A percentile compares a stretch with the other conserved stretches of the same genome.
Evolutionary conservation across 208 protist genomes (phyloP).

Genomic region (Leptomonas pyrrhocoris): DNA sequence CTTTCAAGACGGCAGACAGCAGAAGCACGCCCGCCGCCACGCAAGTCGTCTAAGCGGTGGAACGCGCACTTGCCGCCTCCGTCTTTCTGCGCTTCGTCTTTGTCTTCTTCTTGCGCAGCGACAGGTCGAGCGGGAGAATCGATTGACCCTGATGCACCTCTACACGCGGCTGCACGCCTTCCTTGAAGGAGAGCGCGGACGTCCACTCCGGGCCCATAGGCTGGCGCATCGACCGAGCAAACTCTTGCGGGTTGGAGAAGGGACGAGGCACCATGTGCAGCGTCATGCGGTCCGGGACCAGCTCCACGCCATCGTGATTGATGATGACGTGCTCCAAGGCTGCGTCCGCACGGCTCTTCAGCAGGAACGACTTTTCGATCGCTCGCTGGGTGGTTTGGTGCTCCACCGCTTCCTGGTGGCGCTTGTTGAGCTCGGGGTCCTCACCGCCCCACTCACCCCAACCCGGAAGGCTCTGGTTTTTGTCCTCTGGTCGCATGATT

Average conservation of each 20-base stretch:
- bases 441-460: constrained; percentile 94
- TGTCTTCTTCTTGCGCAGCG: constrained; percentile 57
- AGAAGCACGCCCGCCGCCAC: not conserved
- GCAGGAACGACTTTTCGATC: constrained; percentile 78
- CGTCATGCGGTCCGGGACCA: constrained; percentile 88
- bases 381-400: constrained; percentile 56
- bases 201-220: constrained; percentile 91
- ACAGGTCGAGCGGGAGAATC: constrained; percentile 80
- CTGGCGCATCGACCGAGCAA: constrained; percentile 89
- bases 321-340: constrained; percentile 93
- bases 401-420: constrained; percentile 67
- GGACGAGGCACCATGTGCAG: constrained; percentile 92
- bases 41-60: not conserved
- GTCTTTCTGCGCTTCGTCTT: constrained; percentile 85
- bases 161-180: constrained; percentile 80
- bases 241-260: constrained; percentile 91
- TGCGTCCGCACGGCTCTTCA: constrained; percentile 86
- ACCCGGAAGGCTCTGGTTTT: constrained; percentile 85
- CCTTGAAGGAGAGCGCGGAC: constrained; percentile 81
- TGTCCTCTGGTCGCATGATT: constrained; percentile 87
- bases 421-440: constrained; percentile 77
- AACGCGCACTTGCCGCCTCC: constrained; percentile 3
- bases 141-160: constrained; percentile 81
- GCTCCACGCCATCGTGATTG: constrained; percentile 92
- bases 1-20: not conserved